Evolutionary conservation across 306 rosid genomes (phyloP).

Genomic region (Begonia masoniana): DNA sequence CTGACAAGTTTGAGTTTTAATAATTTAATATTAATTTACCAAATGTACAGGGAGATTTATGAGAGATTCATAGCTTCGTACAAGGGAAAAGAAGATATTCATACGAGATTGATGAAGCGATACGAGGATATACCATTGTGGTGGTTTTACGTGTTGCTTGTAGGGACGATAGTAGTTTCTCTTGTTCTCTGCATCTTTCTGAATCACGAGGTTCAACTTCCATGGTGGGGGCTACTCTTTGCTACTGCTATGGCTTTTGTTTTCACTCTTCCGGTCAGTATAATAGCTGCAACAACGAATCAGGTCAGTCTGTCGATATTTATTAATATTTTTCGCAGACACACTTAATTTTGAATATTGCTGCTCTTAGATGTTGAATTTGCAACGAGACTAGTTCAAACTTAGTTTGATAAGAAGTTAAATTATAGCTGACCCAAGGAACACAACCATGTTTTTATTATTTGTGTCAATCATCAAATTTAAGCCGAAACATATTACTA

Average conservation of each 20-base stretch:
- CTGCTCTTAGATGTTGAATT: too few species aligned
- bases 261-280: conserved; percentile 79
- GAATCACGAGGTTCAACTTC: conserved; percentile 70
- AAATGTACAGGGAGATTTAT: conserved; percentile 56
- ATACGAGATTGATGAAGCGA: conserved; percentile 63
- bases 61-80: conserved; percentile 49
- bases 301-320: conserved; percentile 29
- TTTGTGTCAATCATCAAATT: too few species aligned
- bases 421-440: too few species aligned
- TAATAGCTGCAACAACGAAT: conserved; percentile 85
- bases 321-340: too few species aligned
- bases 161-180: conserved; percentile 38
- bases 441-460: too few species aligned
- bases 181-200: conserved; percentile 49
- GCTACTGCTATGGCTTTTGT: conserved; percentile 46
- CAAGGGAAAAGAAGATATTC: conserved; percentile 54
- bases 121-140: conserved; percentile 78
- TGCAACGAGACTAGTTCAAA: too few species aligned
- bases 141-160: conserved; percentile 63
- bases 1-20: too few species aligned
- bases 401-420: too few species aligned
- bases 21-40: not conserved
- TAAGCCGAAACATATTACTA: too few species aligned
- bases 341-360: too few species aligned
- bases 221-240: conserved; percentile 86